Percentiles rank a stretch among this genome's conserved stretches.
phyloP scores from a whole-genome alignment of 2,329 filamentous ascomycete species.

The Diplodia corticola region DNA sequence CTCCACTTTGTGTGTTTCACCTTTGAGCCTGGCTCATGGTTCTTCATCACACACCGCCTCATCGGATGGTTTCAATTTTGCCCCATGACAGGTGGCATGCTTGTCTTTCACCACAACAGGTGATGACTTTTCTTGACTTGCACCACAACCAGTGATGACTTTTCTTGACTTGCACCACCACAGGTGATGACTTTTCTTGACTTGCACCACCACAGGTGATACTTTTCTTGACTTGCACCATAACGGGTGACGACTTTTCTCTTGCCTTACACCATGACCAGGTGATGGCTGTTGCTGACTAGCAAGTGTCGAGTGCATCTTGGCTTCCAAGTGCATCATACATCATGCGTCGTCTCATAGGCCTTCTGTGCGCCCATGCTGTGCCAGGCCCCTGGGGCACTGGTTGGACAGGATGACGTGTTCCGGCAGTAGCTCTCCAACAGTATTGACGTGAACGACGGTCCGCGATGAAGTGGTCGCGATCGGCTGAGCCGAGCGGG shows the following conservation, averaged over 20 bases:
- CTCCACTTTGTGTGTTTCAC: neutral
- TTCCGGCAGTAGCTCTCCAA: neutral
- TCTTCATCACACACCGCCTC: neutral
- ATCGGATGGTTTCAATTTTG: neutral
- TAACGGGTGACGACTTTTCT: too few relatives aligned
- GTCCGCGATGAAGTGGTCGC: neutral
- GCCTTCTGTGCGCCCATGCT: too few relatives aligned
- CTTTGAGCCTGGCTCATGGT: neutral
- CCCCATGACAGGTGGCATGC: neutral
- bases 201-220: too few relatives aligned
- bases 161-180: neutral
- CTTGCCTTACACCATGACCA: too few relatives aligned
- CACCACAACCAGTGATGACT: neutral
- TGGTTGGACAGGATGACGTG: too few relatives aligned
- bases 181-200: neutral
- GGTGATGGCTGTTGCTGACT: too few relatives aligned
- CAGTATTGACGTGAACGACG: neutral
- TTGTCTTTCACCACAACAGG: neutral
- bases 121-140: neutral
- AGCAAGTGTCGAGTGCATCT: too few relatives aligned
- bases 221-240: too few relatives aligned
- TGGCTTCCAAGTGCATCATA: too few relatives aligned
- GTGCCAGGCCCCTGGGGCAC: too few relatives aligned
- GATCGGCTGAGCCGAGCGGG: slow-evolving; percentile 6
- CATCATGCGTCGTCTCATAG: too few relatives aligned